Base-by-base conservation (phyloP, 2,329 filamentous ascomycete genomes). In the Parastagonospora nodorum region DNA sequence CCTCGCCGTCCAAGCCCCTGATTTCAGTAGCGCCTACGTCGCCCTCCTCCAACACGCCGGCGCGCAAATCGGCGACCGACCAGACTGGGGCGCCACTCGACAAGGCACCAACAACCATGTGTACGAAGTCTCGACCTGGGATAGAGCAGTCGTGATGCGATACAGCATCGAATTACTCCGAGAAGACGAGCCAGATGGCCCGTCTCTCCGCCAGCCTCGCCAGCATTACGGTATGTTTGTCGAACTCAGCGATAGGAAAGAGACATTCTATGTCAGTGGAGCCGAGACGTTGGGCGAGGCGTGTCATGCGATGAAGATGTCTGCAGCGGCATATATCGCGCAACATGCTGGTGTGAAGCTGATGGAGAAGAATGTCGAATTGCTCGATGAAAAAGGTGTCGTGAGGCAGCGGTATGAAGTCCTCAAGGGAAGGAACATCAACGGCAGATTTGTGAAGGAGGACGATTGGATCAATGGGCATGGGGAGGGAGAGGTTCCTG, bases 171-270 rank as follows among this genome's bases (percentile, higher is more conserved):
- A 49, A 5, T 40, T 29, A 24, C 29, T 11, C 15, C 15, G 14
- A 28, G n/a, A 30, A 5, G 9, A n/a, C 39, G 19, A 15, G 14
- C 12, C 14, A 12, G 28, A 28, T 42, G 14, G 31, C 41, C 27
- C 24, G 6, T 16, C 36, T 24, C 14, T 37, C 15, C 12, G 14
- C 35, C n/a, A 16, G 6, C 35, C 35, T 2, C n/a, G 1, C 14
- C 32, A 50, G 2, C 48, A 46, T 15, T 54, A 54, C 5, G 44
- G 37, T 1, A 15, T 57, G 15, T 47, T 43, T 32, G n/a, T 51
- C 8, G 31, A 46, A 3, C 15, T 42, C 8, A 15, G 19, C 19
- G 19, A 54, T 31, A 37, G 16, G 19, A 11, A 47, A 2, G 5
- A 24, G 2, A 10, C 29, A 4, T 37, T 43, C n/a, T 36, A 49